phyloP scores from a whole-genome alignment of 108 stramenopile species.

The Cyclostephanos tholiformis region DNA sequence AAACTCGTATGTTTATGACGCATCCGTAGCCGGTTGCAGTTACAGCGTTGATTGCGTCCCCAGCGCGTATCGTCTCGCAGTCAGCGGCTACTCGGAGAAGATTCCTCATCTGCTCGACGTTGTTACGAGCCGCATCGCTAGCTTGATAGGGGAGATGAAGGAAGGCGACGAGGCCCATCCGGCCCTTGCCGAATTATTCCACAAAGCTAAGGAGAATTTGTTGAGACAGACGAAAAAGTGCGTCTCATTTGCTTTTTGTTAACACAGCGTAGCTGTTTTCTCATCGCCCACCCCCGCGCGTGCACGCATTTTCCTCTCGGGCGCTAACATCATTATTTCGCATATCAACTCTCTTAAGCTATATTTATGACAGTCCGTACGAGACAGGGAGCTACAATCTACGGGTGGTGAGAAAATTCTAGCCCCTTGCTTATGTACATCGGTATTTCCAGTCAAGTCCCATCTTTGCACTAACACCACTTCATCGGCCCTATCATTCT shows the following conservation, averaged over 20 bases:
- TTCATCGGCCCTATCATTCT: not conserved
- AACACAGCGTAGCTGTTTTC: not conserved
- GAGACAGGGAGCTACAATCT: slow-evolving; percentile 86
- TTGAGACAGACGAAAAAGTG: slow-evolving; percentile 83
- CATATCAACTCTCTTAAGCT: slow-evolving; percentile 2
- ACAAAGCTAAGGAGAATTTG: slow-evolving; percentile 73
- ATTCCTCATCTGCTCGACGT: slow-evolving; percentile 78
- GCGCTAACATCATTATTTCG: slow-evolving; percentile 1
- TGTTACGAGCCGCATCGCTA: slow-evolving; percentile 72
- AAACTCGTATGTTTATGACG: slow-evolving; percentile 87
- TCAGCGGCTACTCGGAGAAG: slow-evolving; percentile 86
- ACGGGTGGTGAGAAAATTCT: slow-evolving; percentile 46
- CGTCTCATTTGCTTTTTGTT: not conserved
- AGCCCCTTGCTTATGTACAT: not conserved
- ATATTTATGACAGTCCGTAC: slow-evolving; percentile 77
- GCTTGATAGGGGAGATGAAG: slow-evolving; percentile 83
- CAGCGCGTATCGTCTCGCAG: slow-evolving; percentile 68
- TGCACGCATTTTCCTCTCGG: not conserved
- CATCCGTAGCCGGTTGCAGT: slow-evolving; percentile 84
- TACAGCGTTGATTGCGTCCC: slow-evolving; percentile 71
- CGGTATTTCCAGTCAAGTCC: not conserved
- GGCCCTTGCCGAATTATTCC: slow-evolving; percentile 57
- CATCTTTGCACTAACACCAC: slow-evolving; percentile 2
- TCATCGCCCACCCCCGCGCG: no score
- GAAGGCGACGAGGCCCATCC: slow-evolving; percentile 70